Evolutionary conservation across 345 rosid genomes (phyloP), one percentile per base, ranked within the genome.

Genomic region (Salix viminalis): DNA sequence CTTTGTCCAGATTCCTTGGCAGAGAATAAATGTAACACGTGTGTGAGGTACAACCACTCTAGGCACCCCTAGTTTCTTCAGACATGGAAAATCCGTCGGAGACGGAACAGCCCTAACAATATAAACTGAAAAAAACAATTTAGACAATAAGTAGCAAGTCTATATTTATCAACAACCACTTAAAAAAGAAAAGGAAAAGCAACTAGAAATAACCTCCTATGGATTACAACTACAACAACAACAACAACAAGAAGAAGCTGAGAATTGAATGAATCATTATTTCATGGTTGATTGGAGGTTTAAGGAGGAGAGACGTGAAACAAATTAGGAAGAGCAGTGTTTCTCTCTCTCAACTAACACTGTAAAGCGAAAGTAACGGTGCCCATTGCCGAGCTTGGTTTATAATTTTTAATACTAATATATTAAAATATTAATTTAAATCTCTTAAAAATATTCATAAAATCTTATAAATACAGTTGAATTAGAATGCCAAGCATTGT

Each of bases 71-170:
- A 94, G 73, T 70, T 87, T 76, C 86, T 94, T 91, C 83, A 94
- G 75, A 30, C 89, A 79, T 0, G 85, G 93, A 71, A 94, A 97
- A 72, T 94, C 97, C 76, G 85, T 91, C 32, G 92, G 95, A 74
- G 92, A 94, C 19, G 98, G 98, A 76, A 94, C 97, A 14, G 97
- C 97, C 97, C 74, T n/a, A 94, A 84, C 80, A 91, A 73, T 72
- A 94, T 85, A 83, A 85, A 88, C 97, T 91, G 32, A 32, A 86
- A 37, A 13, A 56, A 56, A n/a, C 5, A 56, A n/a, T 56, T 56
- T 21, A 34, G n/a, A 6, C 44, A 10, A 48, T 21, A 12, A 2
- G 32, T 21, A 21, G 36, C 14, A 21, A 56, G 21, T 19, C 62
- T 18, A 2, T 8, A 56, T 56, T 56, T 11, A 21, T 56, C 5